These are phyloP conservation scores for Naganishia vishniacii DNA, from an alignment of 768 basidiomycete species.

Conservation along the genomic window DNA sequence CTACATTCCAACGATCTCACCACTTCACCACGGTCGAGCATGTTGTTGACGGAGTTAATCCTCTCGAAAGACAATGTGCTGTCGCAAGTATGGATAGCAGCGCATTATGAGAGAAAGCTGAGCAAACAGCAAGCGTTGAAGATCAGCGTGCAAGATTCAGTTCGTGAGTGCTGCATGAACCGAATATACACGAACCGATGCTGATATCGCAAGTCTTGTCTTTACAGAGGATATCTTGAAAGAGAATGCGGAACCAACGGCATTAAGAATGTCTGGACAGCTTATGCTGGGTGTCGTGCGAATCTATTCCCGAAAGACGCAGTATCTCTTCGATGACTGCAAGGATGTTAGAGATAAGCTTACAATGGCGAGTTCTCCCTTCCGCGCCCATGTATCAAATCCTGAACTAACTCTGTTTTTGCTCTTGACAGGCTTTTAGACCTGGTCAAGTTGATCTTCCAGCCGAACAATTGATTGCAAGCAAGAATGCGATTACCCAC, in stretches of 20 bases:
- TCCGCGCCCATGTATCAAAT: neutral
- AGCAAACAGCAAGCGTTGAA: constrained; percentile 90
- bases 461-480: constrained; percentile 82
- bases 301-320: constrained; percentile 95
- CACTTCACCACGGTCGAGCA: constrained; percentile 49
- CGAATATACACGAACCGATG: neutral
- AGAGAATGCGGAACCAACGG: constrained; percentile 80
- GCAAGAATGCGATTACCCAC: constrained; percentile 81
- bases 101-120: constrained; percentile 96
- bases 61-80: constrained; percentile 87
- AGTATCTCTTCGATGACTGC: constrained; percentile 95
- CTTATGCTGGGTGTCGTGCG: constrained; percentile 91
- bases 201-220: neutral
- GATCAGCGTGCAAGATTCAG: constrained; percentile 89
- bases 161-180: constrained; percentile 48
- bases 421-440: constrained; percentile 68
- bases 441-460: constrained; percentile 94
- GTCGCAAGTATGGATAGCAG: constrained; percentile 97
- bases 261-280: constrained; percentile 92
- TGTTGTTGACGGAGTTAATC: constrained; percentile 85
- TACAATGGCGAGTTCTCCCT: constrained; percentile 64
- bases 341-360: constrained; percentile 93
- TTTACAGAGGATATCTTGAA: constrained; percentile 78
- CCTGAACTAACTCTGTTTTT: neutral
- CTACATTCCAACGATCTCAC: neutral